These are phyloP conservation scores for Cryptococcus sp. DNA, from an alignment of 1,284 basidiomycete genomes.

Conservation along the genomic window DNA sequence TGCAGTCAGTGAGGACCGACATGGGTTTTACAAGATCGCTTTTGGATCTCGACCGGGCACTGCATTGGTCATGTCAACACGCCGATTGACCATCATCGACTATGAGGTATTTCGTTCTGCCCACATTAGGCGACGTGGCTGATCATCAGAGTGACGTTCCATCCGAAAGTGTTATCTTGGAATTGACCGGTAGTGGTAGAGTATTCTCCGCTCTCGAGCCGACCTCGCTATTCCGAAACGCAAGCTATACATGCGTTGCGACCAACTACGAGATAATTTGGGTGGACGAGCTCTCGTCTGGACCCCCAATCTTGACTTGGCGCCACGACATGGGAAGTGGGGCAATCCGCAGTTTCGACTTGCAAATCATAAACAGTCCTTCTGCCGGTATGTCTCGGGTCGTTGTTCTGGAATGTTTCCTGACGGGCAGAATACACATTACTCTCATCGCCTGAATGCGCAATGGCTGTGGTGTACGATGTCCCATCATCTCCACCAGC, in stretches of 20 bases:
- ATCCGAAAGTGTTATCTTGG: constrained; percentile 10
- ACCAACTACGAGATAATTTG: constrained; percentile 35
- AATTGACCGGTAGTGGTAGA: constrained; percentile 10
- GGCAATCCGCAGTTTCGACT: constrained; percentile 13
- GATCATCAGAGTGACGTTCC: neutral
- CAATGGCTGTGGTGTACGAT: constrained; percentile 15
- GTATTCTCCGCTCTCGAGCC: constrained; percentile 29
- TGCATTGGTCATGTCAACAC: constrained; percentile 26
- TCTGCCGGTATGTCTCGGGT: constrained; percentile 10
- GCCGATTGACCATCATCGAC: constrained; percentile 18
- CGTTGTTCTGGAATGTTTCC: neutral
- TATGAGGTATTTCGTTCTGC: constrained; percentile 22
- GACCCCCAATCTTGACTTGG: constrained; percentile 20
- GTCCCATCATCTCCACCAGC: constrained; percentile 9
- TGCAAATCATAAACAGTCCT: constrained; percentile 7
- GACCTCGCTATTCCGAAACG: constrained; percentile 13
- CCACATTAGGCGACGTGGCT: neutral
- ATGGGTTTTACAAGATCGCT: constrained; percentile 30
- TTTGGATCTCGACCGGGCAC: constrained; percentile 30
- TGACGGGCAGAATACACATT: neutral
- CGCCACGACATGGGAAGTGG: constrained; percentile 26
- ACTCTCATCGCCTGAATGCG: constrained; percentile 18
- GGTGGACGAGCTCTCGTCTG: constrained; percentile 26
- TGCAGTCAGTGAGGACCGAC: constrained; percentile 6
- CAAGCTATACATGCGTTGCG: constrained; percentile 13